Percentiles rank a stretch among this genome's conserved stretches.
These are phyloP conservation scores for Cystobasidium slooffiae DNA, from an alignment of 1,284 basidiomycete species.

Conservation along the genomic window DNA sequence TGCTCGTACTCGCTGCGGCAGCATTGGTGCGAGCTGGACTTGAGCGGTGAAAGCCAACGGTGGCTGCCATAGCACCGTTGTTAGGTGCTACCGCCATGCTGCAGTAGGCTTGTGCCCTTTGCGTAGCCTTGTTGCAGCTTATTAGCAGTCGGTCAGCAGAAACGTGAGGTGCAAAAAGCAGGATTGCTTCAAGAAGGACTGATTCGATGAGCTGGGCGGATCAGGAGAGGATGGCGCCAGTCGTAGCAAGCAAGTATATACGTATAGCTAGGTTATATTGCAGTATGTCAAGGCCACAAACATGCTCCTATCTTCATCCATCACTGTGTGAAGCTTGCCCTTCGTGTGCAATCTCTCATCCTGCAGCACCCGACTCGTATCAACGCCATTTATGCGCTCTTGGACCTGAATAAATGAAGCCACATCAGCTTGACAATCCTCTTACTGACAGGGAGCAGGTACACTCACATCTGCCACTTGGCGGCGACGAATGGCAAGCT, in stretches of 20 bases:
- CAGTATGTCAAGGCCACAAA: not conserved
- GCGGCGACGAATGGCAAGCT: slow-evolving; percentile 44
- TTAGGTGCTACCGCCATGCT: slow-evolving; percentile 17
- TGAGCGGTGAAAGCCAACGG: slow-evolving; percentile 12
- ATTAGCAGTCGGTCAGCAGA: not conserved
- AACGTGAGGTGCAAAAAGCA: not conserved
- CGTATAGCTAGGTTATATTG: not conserved
- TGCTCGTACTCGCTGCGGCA: not conserved
- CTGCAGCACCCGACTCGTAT: not conserved
- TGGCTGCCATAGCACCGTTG: slow-evolving; percentile 6
- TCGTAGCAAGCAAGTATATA: not conserved
- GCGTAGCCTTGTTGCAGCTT: not conserved
- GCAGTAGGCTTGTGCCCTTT: not conserved
- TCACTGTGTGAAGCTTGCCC: not conserved
- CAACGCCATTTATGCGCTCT: slow-evolving; percentile 8
- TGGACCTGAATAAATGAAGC: not conserved
- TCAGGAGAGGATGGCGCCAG: not conserved
- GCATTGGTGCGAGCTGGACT: slow-evolving; percentile 4
- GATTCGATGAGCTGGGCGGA: no score
- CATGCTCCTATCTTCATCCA: not conserved
- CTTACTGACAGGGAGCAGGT: not conserved
- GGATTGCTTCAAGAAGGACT: no score
- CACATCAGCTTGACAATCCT: not conserved
- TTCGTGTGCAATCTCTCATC: not conserved
- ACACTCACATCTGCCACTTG: slow-evolving; percentile 42